Evolutionary conservation across 108 stramenopile genomes (phyloP).

Genomic region (Pelagomonas calceolata): DNA sequence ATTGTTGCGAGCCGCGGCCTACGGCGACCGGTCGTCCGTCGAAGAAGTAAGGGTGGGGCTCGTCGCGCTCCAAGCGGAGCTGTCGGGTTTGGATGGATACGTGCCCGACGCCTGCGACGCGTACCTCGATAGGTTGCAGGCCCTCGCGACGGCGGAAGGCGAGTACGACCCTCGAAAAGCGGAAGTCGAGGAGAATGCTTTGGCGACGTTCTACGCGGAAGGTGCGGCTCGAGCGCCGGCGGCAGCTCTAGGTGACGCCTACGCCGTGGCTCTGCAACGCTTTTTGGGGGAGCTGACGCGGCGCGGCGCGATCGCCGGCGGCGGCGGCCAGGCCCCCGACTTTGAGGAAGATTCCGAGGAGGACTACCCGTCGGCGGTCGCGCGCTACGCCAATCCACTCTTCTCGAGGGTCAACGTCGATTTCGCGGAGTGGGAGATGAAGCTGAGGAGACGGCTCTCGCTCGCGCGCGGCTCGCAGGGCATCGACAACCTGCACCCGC

Average conservation of each 20-base stretch:
- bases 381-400: no score
- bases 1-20: not conserved
- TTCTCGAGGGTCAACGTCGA: not conserved
- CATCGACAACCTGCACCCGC: not conserved
- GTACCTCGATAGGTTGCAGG: not conserved
- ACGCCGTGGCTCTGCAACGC: not conserved
- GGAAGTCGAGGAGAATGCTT: not conserved
- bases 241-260: not conserved
- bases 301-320: not conserved
- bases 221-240: not conserved
- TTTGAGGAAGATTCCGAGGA: not conserved
- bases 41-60: not conserved
- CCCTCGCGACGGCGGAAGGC: not conserved
- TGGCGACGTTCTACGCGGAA: not conserved
- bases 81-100: no score
- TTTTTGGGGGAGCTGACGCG: not conserved
- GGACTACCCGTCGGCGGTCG: no score
- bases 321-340: not conserved
- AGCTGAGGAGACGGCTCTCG: not conserved
- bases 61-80: no score
- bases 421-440: not conserved
- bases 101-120: not conserved
- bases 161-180: not conserved
- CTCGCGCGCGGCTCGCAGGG: not conserved
- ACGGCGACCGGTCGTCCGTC: not conserved